Evolutionary conservation across 768 basidiomycete species (phyloP), one percentile per base, ranked within the genome.

Genomic region (Sarcodon sp.): DNA sequence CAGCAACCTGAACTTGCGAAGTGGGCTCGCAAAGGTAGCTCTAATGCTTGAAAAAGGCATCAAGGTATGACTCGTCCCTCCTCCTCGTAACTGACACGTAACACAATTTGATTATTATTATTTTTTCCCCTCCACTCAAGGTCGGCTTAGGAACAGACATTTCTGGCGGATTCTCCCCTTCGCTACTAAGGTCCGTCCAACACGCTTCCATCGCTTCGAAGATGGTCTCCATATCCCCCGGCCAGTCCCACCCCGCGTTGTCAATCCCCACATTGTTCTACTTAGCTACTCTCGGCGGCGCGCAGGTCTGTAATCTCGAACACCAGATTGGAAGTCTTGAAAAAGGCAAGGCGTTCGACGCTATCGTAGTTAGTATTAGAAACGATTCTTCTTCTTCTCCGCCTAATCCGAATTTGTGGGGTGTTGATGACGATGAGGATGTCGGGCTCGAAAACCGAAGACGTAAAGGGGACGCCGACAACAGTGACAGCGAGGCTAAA

Each of bases 141-240:
- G 87, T 97, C 51, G 90, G 91, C 13, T 68, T 98, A n/a, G 94
- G 94, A 2, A 93, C 93, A 46, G 91, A 94, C 59, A 81, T 87
- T 47, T 85, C 89, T 1, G 94, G 94, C 9, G 93, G 94, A 4
- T 88, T 79, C 62, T 78, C 77, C 8, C 71, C 80, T 3, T 93
- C 90, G 4, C 85, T 97, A 50, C 69, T 96, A 51, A 76, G 71
- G 18, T 71, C 74, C 12, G 72, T 92, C 44, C 83, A 81, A 60
- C 75, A 87, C 66, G 75, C 84, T 38, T 78, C 87, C 67, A 75
- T 83, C 44, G 79, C 85, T 12, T 83, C 89, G 18, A 97, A 94
- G 63, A 72, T 88, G 48, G 51, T 83, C 44, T 71, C 78, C 41
- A 68, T 82, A 58, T 69, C 77, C 50, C 55, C 44, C 51, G 59